Evolutionary conservation across 176 grass and related monocot species (phyloP), one percentile per base, ranked within the genome.

Genomic region (Phragmites australis): DNA sequence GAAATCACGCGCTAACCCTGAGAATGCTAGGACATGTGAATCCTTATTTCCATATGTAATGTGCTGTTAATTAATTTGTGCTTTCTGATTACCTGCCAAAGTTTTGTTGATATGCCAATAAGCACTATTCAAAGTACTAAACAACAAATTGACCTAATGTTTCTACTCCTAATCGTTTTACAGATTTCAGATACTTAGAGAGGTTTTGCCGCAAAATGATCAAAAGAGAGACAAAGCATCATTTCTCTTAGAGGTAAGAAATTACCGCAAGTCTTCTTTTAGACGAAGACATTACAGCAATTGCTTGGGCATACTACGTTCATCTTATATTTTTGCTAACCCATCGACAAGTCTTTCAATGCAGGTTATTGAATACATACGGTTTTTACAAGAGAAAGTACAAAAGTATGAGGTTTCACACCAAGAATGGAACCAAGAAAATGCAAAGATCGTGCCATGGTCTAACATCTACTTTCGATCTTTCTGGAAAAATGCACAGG

Each of bases 221-320:
- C 92, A 97, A 86, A 97, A 97, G 88, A 88, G 94, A 74, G 94
- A 97, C 74, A 97, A 97, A 87, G 92, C 94, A 31, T 97, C 94
- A 58, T 90, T 97, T 70, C 94, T 97, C 37, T 23, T 94, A 42
- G 94, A 97, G 92, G 94, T 94, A 85, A 75, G 46, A 15, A 31
- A 48, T 16, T 9, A 3, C 12, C 17, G 1, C 13, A 19, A n/a
- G n/a, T n/a, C n/a, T 50, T 16, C 32, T 23, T 23, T 32, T 49
- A 1, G 31, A 43, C 1, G 1, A 81, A 68, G 37, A 9, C 40
- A 47, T 26, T 58, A 30, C 6, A 58, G 42, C 6, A 42, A 11
- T 22, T 77, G 21, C 26, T 79, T 47, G n/a, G 5, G 70, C 19
- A 48, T 77, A 19, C 9, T 83, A 4, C 34, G 9, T 70, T 39